phyloP scores from a whole-genome alignment of 2,329 filamentous ascomycete genomes.

The Microdochium paspali region DNA sequence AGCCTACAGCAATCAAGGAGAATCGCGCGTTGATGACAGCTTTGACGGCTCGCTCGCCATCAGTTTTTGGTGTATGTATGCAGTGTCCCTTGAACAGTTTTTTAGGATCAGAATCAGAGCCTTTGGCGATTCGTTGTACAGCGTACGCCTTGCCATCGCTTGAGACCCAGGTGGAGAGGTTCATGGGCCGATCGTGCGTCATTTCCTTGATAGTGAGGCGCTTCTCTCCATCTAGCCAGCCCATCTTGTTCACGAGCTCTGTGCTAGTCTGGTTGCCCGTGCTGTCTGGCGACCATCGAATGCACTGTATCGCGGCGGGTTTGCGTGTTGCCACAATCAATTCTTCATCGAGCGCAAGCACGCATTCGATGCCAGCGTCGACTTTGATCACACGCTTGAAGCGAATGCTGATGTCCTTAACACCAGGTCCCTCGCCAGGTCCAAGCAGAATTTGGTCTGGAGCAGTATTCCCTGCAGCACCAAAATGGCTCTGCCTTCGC shows the following conservation, averaged over 20 bases:
- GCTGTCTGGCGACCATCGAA: conserved; percentile 83
- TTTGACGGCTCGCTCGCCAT: conserved; percentile 54
- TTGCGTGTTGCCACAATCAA: conserved; percentile 85
- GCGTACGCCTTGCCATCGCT: conserved; percentile 82
- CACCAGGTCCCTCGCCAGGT: conserved; percentile 71
- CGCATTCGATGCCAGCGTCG: conserved; percentile 85
- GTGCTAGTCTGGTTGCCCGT: conserved; percentile 80
- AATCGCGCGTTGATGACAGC: conserved; percentile 91
- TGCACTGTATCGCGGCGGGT: conserved; percentile 92
- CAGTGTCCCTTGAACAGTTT: conserved; percentile 83
- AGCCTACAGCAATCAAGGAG: conserved; percentile 83
- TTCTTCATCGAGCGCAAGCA: conserved; percentile 84
- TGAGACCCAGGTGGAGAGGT: conserved; percentile 85
- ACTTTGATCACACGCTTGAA: conserved; percentile 98
- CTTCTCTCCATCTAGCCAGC: conserved; percentile 68
- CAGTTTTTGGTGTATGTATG: conserved; percentile 65
- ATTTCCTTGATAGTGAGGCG: conserved; percentile 63
- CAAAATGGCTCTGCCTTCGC: conserved; percentile 51
- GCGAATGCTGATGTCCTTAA: conserved; percentile 78
- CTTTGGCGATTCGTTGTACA: conserved; percentile 59
- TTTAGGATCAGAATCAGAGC: conserved; percentile 38
- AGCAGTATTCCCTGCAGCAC: conserved; percentile 41
- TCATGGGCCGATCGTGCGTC: conserved; percentile 94
- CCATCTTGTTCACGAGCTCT: conserved; percentile 79
- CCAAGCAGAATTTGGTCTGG: conserved; percentile 61